Conservation (phyloP, 1,139 yeast species). For the Saccharomycopsis hybrid region DNA sequence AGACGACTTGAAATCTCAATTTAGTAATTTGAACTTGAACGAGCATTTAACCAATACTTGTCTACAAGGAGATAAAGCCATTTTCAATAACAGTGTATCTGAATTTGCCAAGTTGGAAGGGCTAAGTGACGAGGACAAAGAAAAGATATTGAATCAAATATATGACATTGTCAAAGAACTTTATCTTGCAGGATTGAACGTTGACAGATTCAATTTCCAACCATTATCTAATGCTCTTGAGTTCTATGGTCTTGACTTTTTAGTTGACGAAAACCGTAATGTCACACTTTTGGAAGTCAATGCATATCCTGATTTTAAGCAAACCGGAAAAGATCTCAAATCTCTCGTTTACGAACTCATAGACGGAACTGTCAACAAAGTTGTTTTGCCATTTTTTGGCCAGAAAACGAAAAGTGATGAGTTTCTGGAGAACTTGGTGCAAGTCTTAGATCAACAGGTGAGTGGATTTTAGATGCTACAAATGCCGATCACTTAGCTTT, state of each 20-base stretch:
- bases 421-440: slow-evolving; percentile 24
- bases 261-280: slow-evolving; percentile 50
- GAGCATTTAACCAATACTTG: slow-evolving; percentile 94
- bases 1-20: slow-evolving; percentile 28
- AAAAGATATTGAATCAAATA: slow-evolving; percentile 46
- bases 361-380: slow-evolving; percentile 37
- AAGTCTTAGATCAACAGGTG: slow-evolving; percentile 35
- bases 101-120: slow-evolving; percentile 60
- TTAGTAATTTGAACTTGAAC: slow-evolving; percentile 36
- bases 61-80: slow-evolving; percentile 50
- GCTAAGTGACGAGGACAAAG: slow-evolving; percentile 31
- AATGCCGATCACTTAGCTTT: too few relatives aligned
- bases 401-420: slow-evolving; percentile 14
- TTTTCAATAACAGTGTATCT: slow-evolving; percentile 47
- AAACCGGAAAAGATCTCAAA: slow-evolving; percentile 77
- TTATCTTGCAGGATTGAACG: slow-evolving; percentile 76
- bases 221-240: slow-evolving; percentile 80
- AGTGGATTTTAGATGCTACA: slow-evolving; percentile 32
- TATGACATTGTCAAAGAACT: slow-evolving; percentile 58
- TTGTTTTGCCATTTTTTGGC: slow-evolving; percentile 37
- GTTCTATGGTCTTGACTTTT: slow-evolving; percentile 80
- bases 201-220: slow-evolving; percentile 84
- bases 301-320: slow-evolving; percentile 94
- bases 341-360: slow-evolving; percentile 55
- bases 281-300: slow-evolving; percentile 77